Evolutionary conservation across 176 grass and related monocot species (phyloP), one percentile per base, ranked within the genome.

Genomic region (Musa acuminata): DNA sequence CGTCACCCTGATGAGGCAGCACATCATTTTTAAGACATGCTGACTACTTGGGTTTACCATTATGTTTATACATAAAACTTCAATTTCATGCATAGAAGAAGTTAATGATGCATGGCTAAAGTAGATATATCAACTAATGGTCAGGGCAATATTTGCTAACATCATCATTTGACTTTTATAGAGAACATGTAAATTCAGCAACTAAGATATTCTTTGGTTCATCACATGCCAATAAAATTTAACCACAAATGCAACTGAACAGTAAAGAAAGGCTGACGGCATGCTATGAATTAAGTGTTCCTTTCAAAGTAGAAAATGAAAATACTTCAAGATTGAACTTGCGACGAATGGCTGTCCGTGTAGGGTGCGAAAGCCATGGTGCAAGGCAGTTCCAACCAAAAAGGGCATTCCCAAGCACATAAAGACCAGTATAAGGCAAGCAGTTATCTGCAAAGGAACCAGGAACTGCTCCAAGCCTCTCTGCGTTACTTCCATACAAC

Each of bases 381-480:
- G 90, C 88, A 49, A 99, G 52, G 77, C 88, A 87, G 64, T 99
- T 99, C 88, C 90, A 99, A 50, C 95, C 95, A 80, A 91, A 99
- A 24, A 99, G 89, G 65, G 81, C 53, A 62, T 94, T 87, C 55
- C 95, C 95, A 57, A 87, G 79, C 77, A 91, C 69, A 74, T 82
- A 99, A 52, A 99, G 88, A n/a, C 85, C 82, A 21, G 94, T 87
- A 75, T 97, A 97, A 57, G 90, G 83, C 76, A 90, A 87, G 72
- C 94, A 97, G 64, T 82, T 88, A 80, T 88, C 90, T 73, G 84
- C 86, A 80, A 97, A 97, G 51, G 90, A 87, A 49, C 79, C 64
- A 74, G 78, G 90, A 75, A 79, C 80, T 50, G 63, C 75, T 59
- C 79, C 76, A 70, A 97, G 79, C 82, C 94, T 90, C 70, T 97